Conservation (phyloP, 352 stramenopile genomes). For the Globisporangium mamillatum region DNA sequence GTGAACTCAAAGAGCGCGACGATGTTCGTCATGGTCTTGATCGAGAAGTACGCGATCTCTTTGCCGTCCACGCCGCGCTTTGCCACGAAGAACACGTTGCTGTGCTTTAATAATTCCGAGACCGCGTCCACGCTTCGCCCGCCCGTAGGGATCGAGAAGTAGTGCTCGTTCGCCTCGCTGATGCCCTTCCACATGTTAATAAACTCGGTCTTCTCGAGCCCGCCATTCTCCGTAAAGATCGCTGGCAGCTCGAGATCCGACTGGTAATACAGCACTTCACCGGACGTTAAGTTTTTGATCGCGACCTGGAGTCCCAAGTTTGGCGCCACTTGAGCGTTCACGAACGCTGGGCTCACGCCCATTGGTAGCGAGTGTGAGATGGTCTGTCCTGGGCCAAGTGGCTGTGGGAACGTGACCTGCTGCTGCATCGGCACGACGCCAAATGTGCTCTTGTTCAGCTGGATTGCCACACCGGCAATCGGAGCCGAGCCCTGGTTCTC, state of each 20-base stretch:
- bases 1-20: slow-evolving; percentile 94
- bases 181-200: slow-evolving; percentile 96
- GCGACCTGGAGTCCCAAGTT: slow-evolving; percentile 92
- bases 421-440: slow-evolving; percentile 92
- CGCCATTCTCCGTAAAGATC: slow-evolving; percentile 86
- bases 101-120: slow-evolving; percentile 78
- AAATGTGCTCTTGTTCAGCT: slow-evolving; percentile 99
- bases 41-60: slow-evolving; percentile 95
- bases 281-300: slow-evolving; percentile 96
- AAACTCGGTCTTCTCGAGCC: slow-evolving; percentile 91
- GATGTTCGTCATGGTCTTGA: slow-evolving; percentile 92
- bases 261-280: slow-evolving; percentile 96
- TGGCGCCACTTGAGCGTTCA: slow-evolving; percentile 69
- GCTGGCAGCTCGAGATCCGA: slow-evolving; percentile 89
- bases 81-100: slow-evolving; percentile 94
- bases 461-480: slow-evolving; percentile 91
- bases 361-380: slow-evolving; percentile 71
- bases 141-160: slow-evolving; percentile 83
- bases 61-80: slow-evolving; percentile 92
- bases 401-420: slow-evolving; percentile 80
- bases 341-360: slow-evolving; percentile 75
- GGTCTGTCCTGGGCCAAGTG: slow-evolving; percentile 66
- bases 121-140: slow-evolving; percentile 80
- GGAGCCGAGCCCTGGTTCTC: slow-evolving; percentile 90
- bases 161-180: slow-evolving; percentile 93